Evolutionary conservation across 208 protist genomes (phyloP).

Genomic region (Crithidia expoeki): DNA sequence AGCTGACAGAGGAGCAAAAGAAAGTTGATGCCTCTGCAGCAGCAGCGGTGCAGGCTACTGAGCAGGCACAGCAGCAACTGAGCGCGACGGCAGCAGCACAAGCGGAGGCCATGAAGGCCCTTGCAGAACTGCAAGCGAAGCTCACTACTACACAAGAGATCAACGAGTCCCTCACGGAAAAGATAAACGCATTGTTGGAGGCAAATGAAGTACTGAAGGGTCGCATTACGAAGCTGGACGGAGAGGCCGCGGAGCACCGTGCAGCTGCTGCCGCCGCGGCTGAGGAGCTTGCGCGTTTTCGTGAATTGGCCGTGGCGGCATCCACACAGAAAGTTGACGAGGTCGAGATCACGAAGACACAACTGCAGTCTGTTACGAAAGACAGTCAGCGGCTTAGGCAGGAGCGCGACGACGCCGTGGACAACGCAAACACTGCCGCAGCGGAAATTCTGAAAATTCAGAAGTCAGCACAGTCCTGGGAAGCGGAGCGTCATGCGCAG

Average conservation of each 20-base stretch:
- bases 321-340: neutral
- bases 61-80: conserved; percentile 17
- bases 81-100: neutral
- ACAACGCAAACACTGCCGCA: neutral
- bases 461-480: neutral
- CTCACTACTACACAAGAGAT: conserved; percentile 5
- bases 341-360: neutral
- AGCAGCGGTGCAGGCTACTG: neutral
- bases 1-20: conserved; percentile 16
- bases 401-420: neutral
- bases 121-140: conserved; percentile 18
- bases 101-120: neutral
- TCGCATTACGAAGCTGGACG: neutral
- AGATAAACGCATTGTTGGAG: conserved; percentile 3
- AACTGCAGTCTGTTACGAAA: conserved; percentile 10
- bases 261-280: neutral
- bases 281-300: neutral
- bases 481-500: neutral
- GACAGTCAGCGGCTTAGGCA: neutral
- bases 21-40: neutral
- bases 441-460: conserved; percentile 4
- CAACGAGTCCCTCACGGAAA: conserved; percentile 3
- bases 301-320: neutral
- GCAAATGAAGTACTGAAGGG: conserved; percentile 6
- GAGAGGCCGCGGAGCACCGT: neutral